Percentiles rank a stretch among this genome's conserved stretches.
Evolutionary conservation across 768 basidiomycete genomes (phyloP).

Genomic region (Pluteus cervinus): DNA sequence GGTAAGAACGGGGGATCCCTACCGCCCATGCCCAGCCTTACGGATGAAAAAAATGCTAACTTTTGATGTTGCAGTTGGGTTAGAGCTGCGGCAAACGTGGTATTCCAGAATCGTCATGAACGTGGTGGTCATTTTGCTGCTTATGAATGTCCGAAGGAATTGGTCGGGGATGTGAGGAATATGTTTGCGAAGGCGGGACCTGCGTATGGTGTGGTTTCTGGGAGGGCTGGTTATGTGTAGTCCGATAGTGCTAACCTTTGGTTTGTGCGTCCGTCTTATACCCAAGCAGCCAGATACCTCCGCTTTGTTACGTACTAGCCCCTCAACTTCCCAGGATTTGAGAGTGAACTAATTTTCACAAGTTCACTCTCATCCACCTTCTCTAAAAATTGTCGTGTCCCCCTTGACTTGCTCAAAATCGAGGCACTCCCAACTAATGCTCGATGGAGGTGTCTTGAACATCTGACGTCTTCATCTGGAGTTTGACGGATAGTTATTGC

Average conservation of each 20-base stretch:
- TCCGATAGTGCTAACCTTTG: too few relatives aligned
- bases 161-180: constrained; percentile 44
- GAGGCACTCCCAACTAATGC: too few relatives aligned
- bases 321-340: constrained; percentile 3
- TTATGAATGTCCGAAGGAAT: constrained; percentile 38
- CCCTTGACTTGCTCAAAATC: too few relatives aligned
- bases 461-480: too few relatives aligned
- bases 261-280: neutral
- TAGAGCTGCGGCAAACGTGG: constrained; percentile 25
- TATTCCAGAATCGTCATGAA: constrained; percentile 43
- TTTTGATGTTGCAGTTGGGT: constrained; percentile 37
- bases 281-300: neutral
- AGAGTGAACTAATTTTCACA: constrained; percentile 2
- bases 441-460: too few relatives aligned
- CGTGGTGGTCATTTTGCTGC: constrained; percentile 58
- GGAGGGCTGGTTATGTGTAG: constrained; percentile 37
- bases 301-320: constrained; percentile 5
- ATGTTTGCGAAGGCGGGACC: constrained; percentile 53
- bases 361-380: neutral
- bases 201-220: constrained; percentile 41
- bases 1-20: constrained; percentile 18
- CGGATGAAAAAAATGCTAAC: too few relatives aligned
- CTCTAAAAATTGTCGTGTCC: too few relatives aligned
- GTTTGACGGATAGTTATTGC: too few relatives aligned
- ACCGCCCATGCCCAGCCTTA: neutral